Evolutionary conservation across 2,329 filamentous ascomycete genomes (phyloP), one percentile per base, ranked within the genome.

Genomic region (Aspergillus unguis): DNA sequence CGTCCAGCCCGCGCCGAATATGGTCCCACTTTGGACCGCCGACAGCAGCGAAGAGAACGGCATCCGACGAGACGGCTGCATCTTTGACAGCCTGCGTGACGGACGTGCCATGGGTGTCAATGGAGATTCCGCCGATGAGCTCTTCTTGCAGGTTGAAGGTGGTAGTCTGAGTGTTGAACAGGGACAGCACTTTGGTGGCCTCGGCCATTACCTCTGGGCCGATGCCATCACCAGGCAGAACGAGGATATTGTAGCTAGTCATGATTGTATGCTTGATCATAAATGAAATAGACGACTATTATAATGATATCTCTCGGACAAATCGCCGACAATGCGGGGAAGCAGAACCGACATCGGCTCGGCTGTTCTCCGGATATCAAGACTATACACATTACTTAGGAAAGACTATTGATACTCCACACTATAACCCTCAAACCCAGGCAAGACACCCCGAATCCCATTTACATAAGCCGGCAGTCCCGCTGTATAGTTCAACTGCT

Each of bases 21-120:
- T 49, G 47, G 60, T 91, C 90, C 90, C 90, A 96, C 87, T 96
- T 83, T 11, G 92, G 91, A 1, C 92, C 92, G 55, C 92, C 91
- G 61, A 96, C 92, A 62, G 90, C 88, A 53, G 90, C 91, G 55
- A 96, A 86, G 46, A 96, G 84, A 43, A 96, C 86, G 6, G 91
- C 92, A 69, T 95, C 87, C 53, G 90, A 89, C 35, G 80, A 75
- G 67, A 92, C 88, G 58, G 89, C 89, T 25, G 89, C 90, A 6
- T 78, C 76, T 63, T 95, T 87, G 55, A 90, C 88, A 63, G 85
- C 81, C 60, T 91, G 84, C 32, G 90, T 94, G 51, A 96, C 79
- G 26, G 91, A 82, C 46, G 77, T 80, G 60, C 89, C 88, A 66
- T 85, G 83, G 5, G 82, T 82, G 65, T 96, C 85, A 71, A 96